These are phyloP conservation scores for Scutellaria minor DNA, from an alignment of 257 asterid species.

Conservation along the genomic window DNA sequence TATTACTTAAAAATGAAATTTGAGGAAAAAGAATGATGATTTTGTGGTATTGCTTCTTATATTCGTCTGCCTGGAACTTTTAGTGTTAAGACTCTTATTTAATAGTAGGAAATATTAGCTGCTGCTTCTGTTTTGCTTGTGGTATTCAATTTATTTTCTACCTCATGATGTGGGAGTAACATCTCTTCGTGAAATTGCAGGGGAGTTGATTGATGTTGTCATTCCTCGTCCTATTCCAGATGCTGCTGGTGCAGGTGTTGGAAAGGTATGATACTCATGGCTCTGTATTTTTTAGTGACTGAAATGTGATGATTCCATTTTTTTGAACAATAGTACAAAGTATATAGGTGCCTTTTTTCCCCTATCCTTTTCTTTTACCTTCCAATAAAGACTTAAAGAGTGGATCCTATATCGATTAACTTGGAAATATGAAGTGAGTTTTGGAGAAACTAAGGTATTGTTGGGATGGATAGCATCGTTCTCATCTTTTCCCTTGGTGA, in stretches of 20 bases:
- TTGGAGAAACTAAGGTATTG: neutral
- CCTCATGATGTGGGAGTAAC: slow-evolving; percentile 14
- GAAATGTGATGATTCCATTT: slow-evolving; percentile 9
- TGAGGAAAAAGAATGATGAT: neutral
- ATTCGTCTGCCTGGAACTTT: neutral
- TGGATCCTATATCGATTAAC: neutral
- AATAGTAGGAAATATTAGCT: neutral
- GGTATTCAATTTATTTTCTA: slow-evolving; percentile 6
- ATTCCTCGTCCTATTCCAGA: slow-evolving; percentile 66
- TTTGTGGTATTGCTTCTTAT: neutral
- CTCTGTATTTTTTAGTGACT: neutral
- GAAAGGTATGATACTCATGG: slow-evolving; percentile 53
- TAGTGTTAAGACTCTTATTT: neutral
- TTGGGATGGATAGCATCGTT: neutral
- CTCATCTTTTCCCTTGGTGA: neutral
- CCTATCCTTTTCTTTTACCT: neutral
- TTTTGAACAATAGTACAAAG: neutral
- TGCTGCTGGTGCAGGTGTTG: slow-evolving; percentile 47
- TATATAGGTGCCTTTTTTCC: neutral
- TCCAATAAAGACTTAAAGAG: neutral
- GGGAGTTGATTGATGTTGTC: slow-evolving; percentile 62
- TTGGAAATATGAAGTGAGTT: neutral
- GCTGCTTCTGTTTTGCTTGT: neutral
- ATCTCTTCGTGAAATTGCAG: slow-evolving; percentile 43
- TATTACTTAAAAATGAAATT: neutral